Conservation (phyloP, 2,329 filamentous ascomycete genomes). For the Fusarium sp. region DNA sequence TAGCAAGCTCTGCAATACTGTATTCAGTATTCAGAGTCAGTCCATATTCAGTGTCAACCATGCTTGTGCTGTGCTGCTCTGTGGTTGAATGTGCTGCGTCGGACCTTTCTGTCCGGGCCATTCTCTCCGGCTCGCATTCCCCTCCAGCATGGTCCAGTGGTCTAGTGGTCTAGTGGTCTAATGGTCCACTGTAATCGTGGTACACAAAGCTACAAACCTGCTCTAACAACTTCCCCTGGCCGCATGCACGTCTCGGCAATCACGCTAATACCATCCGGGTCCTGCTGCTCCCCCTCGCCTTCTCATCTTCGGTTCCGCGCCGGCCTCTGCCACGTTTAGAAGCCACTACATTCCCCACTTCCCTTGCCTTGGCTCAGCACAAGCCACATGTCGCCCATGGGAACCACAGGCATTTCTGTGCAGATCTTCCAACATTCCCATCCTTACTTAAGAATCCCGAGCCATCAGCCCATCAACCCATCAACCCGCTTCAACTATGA, state of each 20-base stretch:
- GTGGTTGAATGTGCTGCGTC: neutral
- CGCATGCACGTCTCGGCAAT: slow-evolving; percentile 1
- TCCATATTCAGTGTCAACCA: no score
- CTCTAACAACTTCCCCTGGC: slow-evolving; percentile 36
- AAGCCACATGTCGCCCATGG: slow-evolving; percentile 34
- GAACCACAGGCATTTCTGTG: slow-evolving; percentile 24
- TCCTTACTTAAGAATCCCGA: slow-evolving; percentile 12
- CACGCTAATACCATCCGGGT: slow-evolving; percentile 4
- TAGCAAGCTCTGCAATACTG: neutral
- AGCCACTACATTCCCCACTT: slow-evolving; percentile 13
- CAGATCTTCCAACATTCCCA: slow-evolving; percentile 35
- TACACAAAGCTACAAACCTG: slow-evolving; percentile 35
- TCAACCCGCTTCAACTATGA: slow-evolving; percentile 24
- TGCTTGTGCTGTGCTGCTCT: no score
- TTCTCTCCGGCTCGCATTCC: slow-evolving; percentile 35
- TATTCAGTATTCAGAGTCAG: no score
- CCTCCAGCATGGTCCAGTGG: neutral
- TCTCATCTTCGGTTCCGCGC: neutral
- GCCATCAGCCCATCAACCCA: neutral
- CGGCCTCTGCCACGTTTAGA: slow-evolving; percentile 13
- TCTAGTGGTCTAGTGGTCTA: no score
- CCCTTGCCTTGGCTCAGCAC: neutral
- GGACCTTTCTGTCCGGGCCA: slow-evolving; percentile 27
- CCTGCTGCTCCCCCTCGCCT: neutral
- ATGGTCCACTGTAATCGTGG: neutral